Base-by-base conservation (phyloP, 2,329 filamentous ascomycete species). In the Tolypocladium tropicale region DNA sequence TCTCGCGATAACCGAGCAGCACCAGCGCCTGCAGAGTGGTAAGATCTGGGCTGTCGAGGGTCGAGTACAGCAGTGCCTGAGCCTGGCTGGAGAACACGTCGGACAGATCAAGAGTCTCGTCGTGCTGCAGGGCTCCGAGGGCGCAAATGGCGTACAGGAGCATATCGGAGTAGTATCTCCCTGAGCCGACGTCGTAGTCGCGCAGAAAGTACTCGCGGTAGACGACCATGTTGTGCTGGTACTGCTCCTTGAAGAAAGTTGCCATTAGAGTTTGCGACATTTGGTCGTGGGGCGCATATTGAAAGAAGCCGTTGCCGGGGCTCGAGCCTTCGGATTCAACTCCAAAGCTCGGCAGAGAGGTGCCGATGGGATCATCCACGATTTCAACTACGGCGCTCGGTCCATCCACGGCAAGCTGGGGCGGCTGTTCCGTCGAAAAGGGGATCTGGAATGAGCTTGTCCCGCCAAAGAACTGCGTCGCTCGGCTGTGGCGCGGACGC, bases 201-300 rank as follows among this genome's bases (percentile, higher is more conserved):
- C 77, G 65, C 11, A 79, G 62, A 57, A 79, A 79, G 57, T 74
- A 78, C 59, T 79, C 77, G 33, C 77, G 70, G 57, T 79, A 79
- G 2, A 79, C 67, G 56, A 74, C 72, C 75, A 79, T 77, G 60
- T 75, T 70, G 58, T 76, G 78, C 37, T 75, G 72, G 53, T 79
- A 79, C 25, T 76, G 71, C 39, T 74, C 65, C 54, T 73, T 70
- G 63, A 79, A 79, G 59, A 78, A 79, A 4, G 66, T 68, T 1
- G 74, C 73, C 74, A 78, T 77, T 52, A 77, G 67, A 21, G 66
- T 63, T 55, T 73, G 74, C 14, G 72, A 77, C 18, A 70, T 72
- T 25, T 76, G 71, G 53, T 77, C 73, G 30, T 75, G 70, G 4
- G 74, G 74, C n/a, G 69, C 68, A 59, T 74, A 76, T 49, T 61